Percentiles rank a stretch among this genome's conserved stretches.
Conservation (phyloP, 495 filamentous ascomycete genomes). For the Podospora australis region DNA sequence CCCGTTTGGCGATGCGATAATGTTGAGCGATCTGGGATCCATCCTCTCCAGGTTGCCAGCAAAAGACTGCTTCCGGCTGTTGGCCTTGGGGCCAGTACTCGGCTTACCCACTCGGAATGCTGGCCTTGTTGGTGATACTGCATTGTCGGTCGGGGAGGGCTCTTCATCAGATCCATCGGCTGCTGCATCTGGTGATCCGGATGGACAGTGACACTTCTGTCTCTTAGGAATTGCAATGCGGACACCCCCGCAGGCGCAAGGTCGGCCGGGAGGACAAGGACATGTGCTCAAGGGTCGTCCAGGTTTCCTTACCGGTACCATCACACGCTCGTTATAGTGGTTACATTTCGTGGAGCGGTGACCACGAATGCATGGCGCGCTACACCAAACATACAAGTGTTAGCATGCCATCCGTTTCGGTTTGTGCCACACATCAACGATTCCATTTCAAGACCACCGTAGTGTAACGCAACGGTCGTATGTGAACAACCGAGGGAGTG, state of each 20-base stretch:
- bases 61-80: constrained; percentile 38
- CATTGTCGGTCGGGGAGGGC: constrained; percentile 23
- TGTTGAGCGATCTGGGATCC: constrained; percentile 37
- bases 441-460: too few relatives aligned
- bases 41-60: constrained; percentile 41
- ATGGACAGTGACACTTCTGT: constrained; percentile 42
- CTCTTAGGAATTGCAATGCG: constrained; percentile 49
- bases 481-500: constrained; percentile 1
- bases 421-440: background rate
- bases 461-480: background rate
- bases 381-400: constrained; percentile 28
- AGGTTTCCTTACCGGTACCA: constrained; percentile 75
- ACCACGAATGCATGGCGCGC: constrained; percentile 77
- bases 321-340: constrained; percentile 63
- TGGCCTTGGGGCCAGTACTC: constrained; percentile 17
- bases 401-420: constrained; percentile 6
- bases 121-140: constrained; percentile 26
- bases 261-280: constrained; percentile 58
- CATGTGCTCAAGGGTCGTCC: constrained; percentile 72
- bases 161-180: constrained; percentile 4
- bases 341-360: constrained; percentile 81
- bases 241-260: constrained; percentile 43
- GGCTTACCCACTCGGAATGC: constrained; percentile 40
- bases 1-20: constrained; percentile 18
- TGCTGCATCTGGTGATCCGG: background rate